phyloP scores from a whole-genome alignment of 805 yeast genomes.

The Suhomyces prunicola region DNA sequence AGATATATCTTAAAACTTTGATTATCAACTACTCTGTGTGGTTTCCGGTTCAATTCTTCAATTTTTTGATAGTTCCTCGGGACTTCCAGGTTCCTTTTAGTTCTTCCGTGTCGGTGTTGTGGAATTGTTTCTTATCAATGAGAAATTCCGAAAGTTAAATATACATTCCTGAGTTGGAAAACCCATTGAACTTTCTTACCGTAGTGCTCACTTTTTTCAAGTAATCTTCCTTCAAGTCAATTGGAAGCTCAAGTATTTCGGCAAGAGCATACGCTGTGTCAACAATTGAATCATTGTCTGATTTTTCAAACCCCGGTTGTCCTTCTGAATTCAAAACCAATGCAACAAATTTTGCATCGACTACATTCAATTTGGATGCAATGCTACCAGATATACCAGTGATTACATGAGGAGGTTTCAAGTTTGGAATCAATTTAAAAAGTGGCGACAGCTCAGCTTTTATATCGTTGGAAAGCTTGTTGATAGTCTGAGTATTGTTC shows the following conservation, averaged over 20 bases:
- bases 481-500: constrained; percentile 27
- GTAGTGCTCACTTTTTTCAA: constrained; percentile 16
- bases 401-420: constrained; percentile 60
- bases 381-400: constrained; percentile 56
- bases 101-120: constrained; percentile 77
- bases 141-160: constrained; percentile 44
- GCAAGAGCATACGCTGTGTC: constrained; percentile 22
- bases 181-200: constrained; percentile 22
- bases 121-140: constrained; percentile 92
- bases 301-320: constrained; percentile 56
- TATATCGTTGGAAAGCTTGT: constrained; percentile 17
- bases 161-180: constrained; percentile 27
- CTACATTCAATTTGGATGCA: constrained; percentile 20
- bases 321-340: constrained; percentile 57
- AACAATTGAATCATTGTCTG: constrained; percentile 41
- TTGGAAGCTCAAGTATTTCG: constrained; percentile 1
- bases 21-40: constrained; percentile 71
- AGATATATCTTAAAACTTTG: constrained; percentile 64
- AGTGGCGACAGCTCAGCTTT: constrained; percentile 4
- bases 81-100: constrained; percentile 87
- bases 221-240: constrained; percentile 5
- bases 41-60: constrained; percentile 78
- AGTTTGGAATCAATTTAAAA: constrained; percentile 17
- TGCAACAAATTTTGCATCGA: constrained; percentile 6
- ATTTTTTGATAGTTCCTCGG: constrained; percentile 67